phyloP scores from a whole-genome alignment of 208 protist species.

The Leishmania arabica region DNA sequence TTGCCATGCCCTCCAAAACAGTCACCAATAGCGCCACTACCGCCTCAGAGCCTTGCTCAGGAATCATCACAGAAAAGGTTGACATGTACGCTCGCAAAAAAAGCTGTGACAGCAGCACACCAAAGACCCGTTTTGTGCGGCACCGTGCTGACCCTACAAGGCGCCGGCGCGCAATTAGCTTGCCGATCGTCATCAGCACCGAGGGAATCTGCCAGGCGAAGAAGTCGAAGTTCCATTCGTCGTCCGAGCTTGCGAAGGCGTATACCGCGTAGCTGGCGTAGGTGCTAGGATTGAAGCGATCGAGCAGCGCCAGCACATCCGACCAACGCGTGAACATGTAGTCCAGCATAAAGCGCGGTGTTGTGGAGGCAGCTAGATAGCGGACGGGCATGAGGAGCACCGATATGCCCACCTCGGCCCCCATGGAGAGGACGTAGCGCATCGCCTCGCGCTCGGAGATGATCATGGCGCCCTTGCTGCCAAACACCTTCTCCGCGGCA shows the following conservation, averaged over 20 bases:
- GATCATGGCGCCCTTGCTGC: conserved; percentile 33
- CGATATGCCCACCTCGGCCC: conserved; percentile 64
- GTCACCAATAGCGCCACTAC: conserved; percentile 48
- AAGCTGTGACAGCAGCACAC: conserved; percentile 60
- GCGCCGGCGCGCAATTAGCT: conserved; percentile 63
- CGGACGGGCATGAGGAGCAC: conserved; percentile 58
- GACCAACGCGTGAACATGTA: conserved; percentile 76
- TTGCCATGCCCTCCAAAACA: conserved; percentile 54
- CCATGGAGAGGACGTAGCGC: conserved; percentile 57
- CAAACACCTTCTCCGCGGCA: conserved; percentile 48
- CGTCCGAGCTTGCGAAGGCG: conserved; percentile 60
- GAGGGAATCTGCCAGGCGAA: conserved; percentile 84
- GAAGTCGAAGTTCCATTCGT: conserved; percentile 83
- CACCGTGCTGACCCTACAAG: conserved; percentile 39
- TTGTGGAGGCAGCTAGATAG: conserved; percentile 77
- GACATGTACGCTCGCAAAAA: conserved; percentile 68
- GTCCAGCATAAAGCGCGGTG: conserved; percentile 82
- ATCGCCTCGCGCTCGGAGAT: conserved; percentile 35
- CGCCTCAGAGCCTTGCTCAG: conserved; percentile 51
- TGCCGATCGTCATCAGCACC: conserved; percentile 57
- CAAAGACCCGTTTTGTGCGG: conserved; percentile 65
- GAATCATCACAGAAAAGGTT: conserved; percentile 83
- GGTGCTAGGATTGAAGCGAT: conserved; percentile 61
- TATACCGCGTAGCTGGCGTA: conserved; percentile 71
- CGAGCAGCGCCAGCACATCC: conserved; percentile 56